Base-by-base conservation (phyloP, 208 protist species). In the Crithidia thermophila region DNA sequence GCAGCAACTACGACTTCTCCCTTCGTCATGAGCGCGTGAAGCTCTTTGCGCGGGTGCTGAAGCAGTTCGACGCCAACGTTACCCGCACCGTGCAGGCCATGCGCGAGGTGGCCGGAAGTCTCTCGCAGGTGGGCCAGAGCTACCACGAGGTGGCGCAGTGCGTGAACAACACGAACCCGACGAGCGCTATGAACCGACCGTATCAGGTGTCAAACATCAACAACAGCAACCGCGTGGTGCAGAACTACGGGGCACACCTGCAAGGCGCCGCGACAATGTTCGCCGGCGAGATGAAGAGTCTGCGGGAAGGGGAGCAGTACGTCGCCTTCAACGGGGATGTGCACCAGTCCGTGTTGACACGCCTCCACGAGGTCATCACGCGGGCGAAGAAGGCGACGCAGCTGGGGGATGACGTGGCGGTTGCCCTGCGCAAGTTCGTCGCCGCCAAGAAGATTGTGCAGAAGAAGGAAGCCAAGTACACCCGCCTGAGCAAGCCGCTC, bases 381-480 rank as follows among this genome's bases (percentile, higher is more conserved):
- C 27, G 58, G 30, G 60, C 70, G 3, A 78, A 70, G 28, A 77
- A 75, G 57, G 64, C 75, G 0, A 18, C 57, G 1, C 34, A 59
- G 10, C 57, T 79, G 27, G 84, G 81, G 25, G 66, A 85, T 21
- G 56, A 67, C 30, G 53, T 69, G 31, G 39, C 27, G 11, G 13
- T 33, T 1, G 57, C 63, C 4, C 51, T 81, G 36, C 46, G 74
- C 30, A 81, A 75, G 56, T 25, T 75, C 20, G 61, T 53, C 1
- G 50, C 73, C 10, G 59, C 68, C 16, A 36, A 56, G 14, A 65
- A 58, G 20, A 37, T 75, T 0, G 81, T 79, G n/a, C 49, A 72
- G 23, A 74, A 77, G 28, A 87, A 90, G 59, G 60, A 79, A 43
- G 43, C 51, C 11, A 90, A 90, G 69, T 90, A 90, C 59, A 21